These are phyloP conservation scores for Leishmania tropica DNA, from an alignment of 208 protist species.

Conservation along the genomic window DNA sequence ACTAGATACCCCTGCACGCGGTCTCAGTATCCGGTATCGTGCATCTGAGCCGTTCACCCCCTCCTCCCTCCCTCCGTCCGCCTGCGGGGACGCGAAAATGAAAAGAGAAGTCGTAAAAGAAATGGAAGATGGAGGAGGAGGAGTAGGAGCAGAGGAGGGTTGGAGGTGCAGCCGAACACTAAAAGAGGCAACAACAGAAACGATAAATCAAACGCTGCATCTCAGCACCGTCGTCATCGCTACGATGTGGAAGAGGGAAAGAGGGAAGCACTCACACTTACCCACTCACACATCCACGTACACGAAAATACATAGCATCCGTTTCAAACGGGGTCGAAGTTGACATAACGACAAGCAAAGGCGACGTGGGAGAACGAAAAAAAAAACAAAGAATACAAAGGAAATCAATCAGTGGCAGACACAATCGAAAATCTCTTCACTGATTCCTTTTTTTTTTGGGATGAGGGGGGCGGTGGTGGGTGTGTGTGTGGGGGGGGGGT, in stretches of 20 bases:
- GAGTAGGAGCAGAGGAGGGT: too few species aligned
- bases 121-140: not conserved
- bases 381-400: not conserved
- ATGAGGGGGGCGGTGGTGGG: too few species aligned
- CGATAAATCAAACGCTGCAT: not conserved
- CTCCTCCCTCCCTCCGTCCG: too few species aligned
- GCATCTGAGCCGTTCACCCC: not conserved
- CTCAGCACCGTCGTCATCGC: not conserved
- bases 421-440: slow-evolving; percentile 24
- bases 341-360: not conserved
- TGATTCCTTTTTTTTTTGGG: not conserved
- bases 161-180: not conserved
- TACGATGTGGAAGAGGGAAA: not conserved
- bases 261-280: not conserved
- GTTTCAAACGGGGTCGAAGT: not conserved
- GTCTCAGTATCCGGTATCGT: not conserved
- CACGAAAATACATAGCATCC: not conserved
- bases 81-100: not conserved
- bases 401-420: slow-evolving; percentile 1
- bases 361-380: not conserved
- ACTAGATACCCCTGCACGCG: not conserved
- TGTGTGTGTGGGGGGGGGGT: too few species aligned
- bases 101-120: not conserved
- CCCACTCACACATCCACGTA: not conserved
- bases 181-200: not conserved